phyloP scores from a whole-genome alignment of 257 asterid species.

The Ballota nigra region DNA sequence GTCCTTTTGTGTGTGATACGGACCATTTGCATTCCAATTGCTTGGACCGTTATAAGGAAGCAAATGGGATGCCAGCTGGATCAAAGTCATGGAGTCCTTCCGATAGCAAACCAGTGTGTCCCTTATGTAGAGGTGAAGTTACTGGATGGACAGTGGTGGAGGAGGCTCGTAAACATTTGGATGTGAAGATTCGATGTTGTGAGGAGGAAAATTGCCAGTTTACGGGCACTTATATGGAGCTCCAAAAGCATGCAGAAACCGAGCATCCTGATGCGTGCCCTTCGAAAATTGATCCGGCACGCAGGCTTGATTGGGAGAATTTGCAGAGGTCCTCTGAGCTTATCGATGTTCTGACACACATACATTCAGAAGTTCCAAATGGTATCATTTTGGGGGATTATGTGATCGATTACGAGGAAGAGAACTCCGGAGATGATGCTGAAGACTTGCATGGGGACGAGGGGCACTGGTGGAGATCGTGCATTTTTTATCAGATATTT shows the following conservation, averaged over 20 bases:
- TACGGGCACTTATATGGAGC: constrained; percentile 55
- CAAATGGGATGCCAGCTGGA: constrained; percentile 41
- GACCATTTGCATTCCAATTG: constrained; percentile 75
- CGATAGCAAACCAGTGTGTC: constrained; percentile 52
- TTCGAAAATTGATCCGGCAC: constrained; percentile 70
- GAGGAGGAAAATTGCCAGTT: constrained; percentile 61
- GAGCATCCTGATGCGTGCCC: constrained; percentile 78
- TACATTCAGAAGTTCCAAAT: constrained; percentile 67
- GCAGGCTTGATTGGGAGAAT: constrained; percentile 80
- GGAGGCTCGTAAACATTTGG: constrained; percentile 53
- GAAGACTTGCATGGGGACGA: constrained; percentile 51
- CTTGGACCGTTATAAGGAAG: constrained; percentile 70
- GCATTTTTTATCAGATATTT: constrained; percentile 70
- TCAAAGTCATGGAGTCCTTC: constrained; percentile 31
- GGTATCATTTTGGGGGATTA: constrained; percentile 83
- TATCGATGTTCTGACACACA: constrained; percentile 65
- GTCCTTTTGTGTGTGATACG: constrained; percentile 69
- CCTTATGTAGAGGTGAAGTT: constrained; percentile 80
- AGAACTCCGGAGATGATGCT: constrained; percentile 59
- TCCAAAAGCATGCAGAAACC: constrained; percentile 51
- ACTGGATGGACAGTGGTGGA: constrained; percentile 64
- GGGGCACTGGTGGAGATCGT: constrained; percentile 77
- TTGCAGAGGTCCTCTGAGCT: constrained; percentile 77
- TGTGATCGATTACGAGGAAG: constrained; percentile 76
- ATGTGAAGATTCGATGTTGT: constrained; percentile 62